Base-by-base conservation (phyloP, 176 grass and related monocot species). In the Cocos nucifera region DNA sequence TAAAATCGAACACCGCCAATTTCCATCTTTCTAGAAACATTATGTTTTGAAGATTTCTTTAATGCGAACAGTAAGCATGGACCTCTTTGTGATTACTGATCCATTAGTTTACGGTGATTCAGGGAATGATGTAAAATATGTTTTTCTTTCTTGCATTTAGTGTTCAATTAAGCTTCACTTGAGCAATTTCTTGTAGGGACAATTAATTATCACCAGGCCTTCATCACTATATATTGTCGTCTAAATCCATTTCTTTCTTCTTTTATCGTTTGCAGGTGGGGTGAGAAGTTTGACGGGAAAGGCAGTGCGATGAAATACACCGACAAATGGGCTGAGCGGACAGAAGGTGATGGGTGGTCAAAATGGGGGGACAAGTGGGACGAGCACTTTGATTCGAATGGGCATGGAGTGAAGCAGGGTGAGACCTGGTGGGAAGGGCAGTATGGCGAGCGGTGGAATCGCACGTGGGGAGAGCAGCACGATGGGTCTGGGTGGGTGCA, bases 291-390 rank as follows among this genome's bases (percentile, higher is more conserved):
- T 22, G 87, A 98, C 25, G 93, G 93, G 9, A 68, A 53, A 3
- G 93, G 93, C 35, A 81, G 87, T 23, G 83, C 81, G 4, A 58
- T 63, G 25, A 98, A 98, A 35, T 98, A 98, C 66, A 98, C 93
- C 0, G 84, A 98, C 62, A 98, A 92, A 69, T 98, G 93, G 93
- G 87, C 87, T 0, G 93, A 98, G 56, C 72, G 93, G 12, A 83
- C 76, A 3, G 93, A 92, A 55, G 75, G 79, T 5, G 63, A 74
- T 0, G 76, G 87, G 23, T 92, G 93, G 84, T 98, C 84, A 2
- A 97, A 88, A 66, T 97, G 93, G 93, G 93, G 93, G 0, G 84
- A 91, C 62, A 97, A 97, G 56, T 97, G 93, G 93, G 93, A 97
- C 0, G 93, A 97, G 51, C 72, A 77, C 66, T 97, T 97, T 0